Percentiles rank a stretch among this genome's conserved stretches.
Evolutionary conservation across 495 filamentous ascomycete species (phyloP).

Genomic region (Xanthoparmelia taractica): DNA sequence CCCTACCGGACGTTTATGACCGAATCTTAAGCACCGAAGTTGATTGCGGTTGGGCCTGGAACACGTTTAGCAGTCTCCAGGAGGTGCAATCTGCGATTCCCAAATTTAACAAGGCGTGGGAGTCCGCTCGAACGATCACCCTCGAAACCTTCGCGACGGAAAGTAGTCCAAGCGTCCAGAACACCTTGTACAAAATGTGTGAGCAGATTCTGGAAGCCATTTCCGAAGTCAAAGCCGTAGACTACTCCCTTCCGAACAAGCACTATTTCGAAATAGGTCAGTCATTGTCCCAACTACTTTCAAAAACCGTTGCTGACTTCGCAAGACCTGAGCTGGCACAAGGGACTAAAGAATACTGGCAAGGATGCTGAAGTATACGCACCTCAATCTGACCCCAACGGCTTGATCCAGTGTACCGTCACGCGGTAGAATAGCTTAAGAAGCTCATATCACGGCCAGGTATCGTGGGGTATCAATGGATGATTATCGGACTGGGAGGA

Average conservation of each 20-base stretch:
- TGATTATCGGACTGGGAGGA: too few species aligned
- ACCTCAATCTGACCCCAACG: slow-evolving; percentile 87
- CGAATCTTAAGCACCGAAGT: slow-evolving; percentile 92
- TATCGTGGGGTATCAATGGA: background rate
- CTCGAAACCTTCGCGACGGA: slow-evolving; percentile 90
- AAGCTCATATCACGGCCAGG: background rate
- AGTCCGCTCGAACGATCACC: slow-evolving; percentile 68
- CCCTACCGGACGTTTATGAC: slow-evolving; percentile 82
- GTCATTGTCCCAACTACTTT: slow-evolving; percentile 27
- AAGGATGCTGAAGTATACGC: slow-evolving; percentile 94
- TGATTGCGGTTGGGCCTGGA: slow-evolving; percentile 79
- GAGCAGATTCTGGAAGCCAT: slow-evolving; percentile 74
- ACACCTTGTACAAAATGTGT: slow-evolving; percentile 98
- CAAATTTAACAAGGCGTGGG: slow-evolving; percentile 72
- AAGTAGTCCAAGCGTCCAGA: slow-evolving; percentile 85
- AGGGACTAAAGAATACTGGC: slow-evolving; percentile 92
- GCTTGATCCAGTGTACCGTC: slow-evolving; percentile 92
- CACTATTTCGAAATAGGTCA: slow-evolving; percentile 97
- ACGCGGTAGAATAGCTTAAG: slow-evolving; percentile 42
- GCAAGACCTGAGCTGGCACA: slow-evolving; percentile 74
- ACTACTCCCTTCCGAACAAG: slow-evolving; percentile 89
- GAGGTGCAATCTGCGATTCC: slow-evolving; percentile 57
- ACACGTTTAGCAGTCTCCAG: slow-evolving; percentile 53
- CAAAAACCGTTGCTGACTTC: slow-evolving; percentile 9
- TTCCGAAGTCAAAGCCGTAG: slow-evolving; percentile 61